These are phyloP conservation scores for Darksidea phi DNA, from an alignment of 495 filamentous ascomycete species.

Conservation along the genomic window DNA sequence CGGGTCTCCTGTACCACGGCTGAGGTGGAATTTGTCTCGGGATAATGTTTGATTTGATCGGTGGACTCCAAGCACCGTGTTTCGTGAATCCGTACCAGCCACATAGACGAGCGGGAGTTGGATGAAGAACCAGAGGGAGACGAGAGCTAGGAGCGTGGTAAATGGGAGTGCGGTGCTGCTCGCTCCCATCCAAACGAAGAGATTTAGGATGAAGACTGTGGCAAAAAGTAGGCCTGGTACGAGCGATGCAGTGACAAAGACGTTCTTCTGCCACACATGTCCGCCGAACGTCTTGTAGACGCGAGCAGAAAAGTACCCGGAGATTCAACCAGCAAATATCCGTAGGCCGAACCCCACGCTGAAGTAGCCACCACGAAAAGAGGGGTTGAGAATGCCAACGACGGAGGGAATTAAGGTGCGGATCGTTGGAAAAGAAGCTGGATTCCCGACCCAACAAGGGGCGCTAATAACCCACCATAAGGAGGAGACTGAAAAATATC, in stretches of 20 bases:
- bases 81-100: constrained; percentile 75
- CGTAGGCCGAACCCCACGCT: constrained; percentile 85
- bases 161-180: constrained; percentile 91
- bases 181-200: constrained; percentile 93
- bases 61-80: constrained; percentile 75
- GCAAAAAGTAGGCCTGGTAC: constrained; percentile 81
- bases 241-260: constrained; percentile 76
- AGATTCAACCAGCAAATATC: constrained; percentile 83
- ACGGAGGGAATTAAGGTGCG: constrained; percentile 78
- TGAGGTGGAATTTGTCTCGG: constrained; percentile 75
- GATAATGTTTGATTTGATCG: constrained; percentile 74
- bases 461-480: constrained; percentile 75
- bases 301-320: constrained; percentile 86
- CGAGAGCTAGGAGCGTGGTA: constrained; percentile 72
- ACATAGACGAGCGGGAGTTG: constrained; percentile 84
- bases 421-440: constrained; percentile 81
- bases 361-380: constrained; percentile 88
- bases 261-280: constrained; percentile 74
- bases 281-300: constrained; percentile 88
- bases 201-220: constrained; percentile 79
- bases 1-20: constrained; percentile 71
- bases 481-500: constrained; percentile 86
- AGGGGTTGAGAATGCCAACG: constrained; percentile 82
- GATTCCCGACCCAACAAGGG: constrained; percentile 83
- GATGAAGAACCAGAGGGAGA: constrained; percentile 83